These are phyloP conservation scores for Cucumis melo DNA, from an alignment of 306 rosid genomes.

Conservation along the genomic window DNA sequence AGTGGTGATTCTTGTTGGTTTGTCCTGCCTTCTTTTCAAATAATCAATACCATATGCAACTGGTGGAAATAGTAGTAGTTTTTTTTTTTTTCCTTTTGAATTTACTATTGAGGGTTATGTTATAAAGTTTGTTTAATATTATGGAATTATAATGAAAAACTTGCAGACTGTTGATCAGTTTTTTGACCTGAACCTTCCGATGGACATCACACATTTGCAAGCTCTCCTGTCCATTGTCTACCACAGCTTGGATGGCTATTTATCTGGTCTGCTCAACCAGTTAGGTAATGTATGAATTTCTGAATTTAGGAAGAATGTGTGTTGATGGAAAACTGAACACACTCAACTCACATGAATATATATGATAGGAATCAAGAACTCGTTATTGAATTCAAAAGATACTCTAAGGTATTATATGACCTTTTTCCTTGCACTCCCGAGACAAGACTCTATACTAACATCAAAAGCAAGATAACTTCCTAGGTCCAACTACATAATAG, in stretches of 20 bases:
- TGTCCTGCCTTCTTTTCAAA: background rate
- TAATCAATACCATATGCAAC: background rate
- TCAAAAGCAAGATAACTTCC: no score
- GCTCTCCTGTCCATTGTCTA: slow-evolving; percentile 42
- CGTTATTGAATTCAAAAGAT: no score
- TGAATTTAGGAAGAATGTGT: background rate
- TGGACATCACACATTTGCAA: slow-evolving; percentile 48
- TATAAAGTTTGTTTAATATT: background rate
- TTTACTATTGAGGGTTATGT: background rate
- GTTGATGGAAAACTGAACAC: background rate
- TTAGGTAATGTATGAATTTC: slow-evolving; percentile 21
- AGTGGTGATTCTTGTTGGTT: background rate
- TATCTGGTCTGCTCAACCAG: slow-evolving; percentile 31
- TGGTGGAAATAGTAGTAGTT: background rate
- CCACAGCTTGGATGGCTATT: slow-evolving; percentile 35
- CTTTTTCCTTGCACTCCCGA: no score
- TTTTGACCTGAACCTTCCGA: slow-evolving; percentile 37
- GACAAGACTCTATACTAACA: no score
- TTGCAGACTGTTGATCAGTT: slow-evolving; percentile 51
- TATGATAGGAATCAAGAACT: background rate
- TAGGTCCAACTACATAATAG: no score
- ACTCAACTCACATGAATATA: background rate
- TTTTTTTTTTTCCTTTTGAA: background rate
- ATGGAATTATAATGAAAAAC: background rate
- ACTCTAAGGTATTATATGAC: no score